Conservation (phyloP, 352 stramenopile species). For the Pythium rhizo-oryzae region DNA sequence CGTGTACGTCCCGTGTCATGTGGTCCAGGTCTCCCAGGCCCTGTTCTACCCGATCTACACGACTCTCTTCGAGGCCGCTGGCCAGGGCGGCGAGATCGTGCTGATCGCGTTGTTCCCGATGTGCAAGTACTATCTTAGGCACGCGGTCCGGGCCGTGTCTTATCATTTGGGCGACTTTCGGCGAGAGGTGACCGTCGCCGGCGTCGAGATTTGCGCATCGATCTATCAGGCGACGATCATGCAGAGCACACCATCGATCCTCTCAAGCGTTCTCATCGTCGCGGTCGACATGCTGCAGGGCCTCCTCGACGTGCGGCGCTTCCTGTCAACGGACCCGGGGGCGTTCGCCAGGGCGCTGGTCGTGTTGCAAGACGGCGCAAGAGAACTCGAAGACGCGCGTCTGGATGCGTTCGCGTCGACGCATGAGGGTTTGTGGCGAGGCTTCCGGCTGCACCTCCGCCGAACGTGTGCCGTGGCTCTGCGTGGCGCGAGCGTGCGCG, state of each 20-base stretch:
- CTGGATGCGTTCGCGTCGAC: too few species aligned
- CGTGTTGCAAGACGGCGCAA: neutral
- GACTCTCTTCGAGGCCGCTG: neutral
- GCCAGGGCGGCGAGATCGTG: neutral
- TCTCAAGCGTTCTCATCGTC: neutral
- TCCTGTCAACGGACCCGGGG: neutral
- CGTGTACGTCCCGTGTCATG: neutral
- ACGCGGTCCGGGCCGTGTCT: neutral
- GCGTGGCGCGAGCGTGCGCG: too few species aligned
- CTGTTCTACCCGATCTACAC: slow-evolving; percentile 3
- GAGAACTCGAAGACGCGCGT: neutral
- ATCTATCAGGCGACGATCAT: slow-evolving; percentile 6
- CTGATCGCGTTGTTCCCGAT: neutral
- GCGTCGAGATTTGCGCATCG: neutral
- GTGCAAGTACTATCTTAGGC: neutral
- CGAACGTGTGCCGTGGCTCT: too few species aligned
- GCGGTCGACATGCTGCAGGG: neutral
- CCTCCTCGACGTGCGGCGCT: neutral
- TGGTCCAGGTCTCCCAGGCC: neutral
- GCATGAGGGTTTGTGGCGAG: too few species aligned
- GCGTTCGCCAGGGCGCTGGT: neutral
- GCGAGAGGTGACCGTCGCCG: neutral
- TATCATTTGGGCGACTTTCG: neutral
- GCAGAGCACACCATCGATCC: neutral
- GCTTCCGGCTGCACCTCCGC: too few species aligned